Percentiles rank a stretch among this genome's conserved stretches.
These are phyloP conservation scores for Adenanthera pavonina DNA, from an alignment of 306 rosid species.

Conservation along the genomic window DNA sequence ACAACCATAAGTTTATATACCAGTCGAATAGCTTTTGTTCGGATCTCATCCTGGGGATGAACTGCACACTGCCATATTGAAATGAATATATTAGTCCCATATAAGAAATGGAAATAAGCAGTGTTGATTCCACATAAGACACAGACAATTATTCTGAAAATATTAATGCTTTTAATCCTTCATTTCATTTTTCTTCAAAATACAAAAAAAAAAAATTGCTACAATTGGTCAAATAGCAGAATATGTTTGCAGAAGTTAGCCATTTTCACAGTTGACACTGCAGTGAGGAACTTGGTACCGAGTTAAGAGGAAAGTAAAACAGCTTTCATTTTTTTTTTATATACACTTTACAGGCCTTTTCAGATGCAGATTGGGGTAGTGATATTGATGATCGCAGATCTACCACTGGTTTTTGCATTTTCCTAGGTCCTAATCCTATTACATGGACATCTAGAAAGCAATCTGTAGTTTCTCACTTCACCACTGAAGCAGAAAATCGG, in stretches of 20 bases:
- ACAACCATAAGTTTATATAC: conserved; percentile 52
- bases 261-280: not conserved
- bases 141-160: not conserved
- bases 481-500: too few relatives aligned
- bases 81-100: conserved; percentile 38
- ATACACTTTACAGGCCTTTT: too few relatives aligned
- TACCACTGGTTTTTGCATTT: too few relatives aligned
- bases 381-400: too few relatives aligned
- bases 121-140: not conserved
- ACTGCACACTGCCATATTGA: conserved; percentile 81
- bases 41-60: conserved; percentile 91
- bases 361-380: too few relatives aligned
- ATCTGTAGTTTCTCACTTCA: too few relatives aligned
- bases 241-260: not conserved
- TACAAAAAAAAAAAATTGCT: not conserved
- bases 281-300: not conserved
- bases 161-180: not conserved
- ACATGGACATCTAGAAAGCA: too few relatives aligned
- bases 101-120: conserved; percentile 6
- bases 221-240: not conserved
- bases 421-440: too few relatives aligned
- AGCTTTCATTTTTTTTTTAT: too few relatives aligned
- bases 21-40: conserved; percentile 97
- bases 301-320: not conserved
- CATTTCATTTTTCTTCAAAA: not conserved